These are phyloP conservation scores for Galeopsis tetrahit DNA, from an alignment of 257 asterid genomes.

Conservation along the genomic window DNA sequence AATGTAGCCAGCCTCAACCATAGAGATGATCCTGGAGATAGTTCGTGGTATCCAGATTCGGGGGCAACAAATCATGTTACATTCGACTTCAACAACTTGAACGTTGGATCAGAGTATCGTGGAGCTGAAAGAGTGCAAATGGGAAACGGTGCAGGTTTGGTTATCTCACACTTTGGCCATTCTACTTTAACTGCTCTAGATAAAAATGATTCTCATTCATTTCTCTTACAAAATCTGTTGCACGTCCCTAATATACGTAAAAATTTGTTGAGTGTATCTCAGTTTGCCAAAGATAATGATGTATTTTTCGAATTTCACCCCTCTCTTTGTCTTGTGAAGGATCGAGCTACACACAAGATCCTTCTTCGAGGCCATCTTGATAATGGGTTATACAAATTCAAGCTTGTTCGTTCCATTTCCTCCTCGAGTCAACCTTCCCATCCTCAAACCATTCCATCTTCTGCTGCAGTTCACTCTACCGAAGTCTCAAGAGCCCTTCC, in stretches of 20 bases:
- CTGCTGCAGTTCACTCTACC: background rate
- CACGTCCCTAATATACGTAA: background rate
- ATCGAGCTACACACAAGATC: background rate
- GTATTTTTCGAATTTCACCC: background rate
- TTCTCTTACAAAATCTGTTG: background rate
- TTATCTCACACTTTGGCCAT: background rate
- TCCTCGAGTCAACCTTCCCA: background rate
- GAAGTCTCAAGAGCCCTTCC: too few species aligned
- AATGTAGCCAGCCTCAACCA: background rate
- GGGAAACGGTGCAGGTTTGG: background rate
- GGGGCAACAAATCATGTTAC: background rate
- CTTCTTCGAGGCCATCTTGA: background rate
- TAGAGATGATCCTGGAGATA: background rate
- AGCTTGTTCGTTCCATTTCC: too few species aligned
- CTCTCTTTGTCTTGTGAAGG: background rate
- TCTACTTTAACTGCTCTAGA: background rate
- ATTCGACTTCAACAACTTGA: background rate
- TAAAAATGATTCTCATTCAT: background rate
- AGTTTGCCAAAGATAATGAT: background rate
- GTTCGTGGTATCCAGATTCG: background rate
- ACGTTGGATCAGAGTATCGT: background rate
- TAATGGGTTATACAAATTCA: background rate
- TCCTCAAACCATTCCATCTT: background rate
- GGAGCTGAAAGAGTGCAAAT: background rate
- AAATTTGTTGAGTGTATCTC: background rate